Evolutionary conservation across 1,139 yeast genomes (phyloP).

Genomic region (Yamadazyma songkhlaensis): DNA sequence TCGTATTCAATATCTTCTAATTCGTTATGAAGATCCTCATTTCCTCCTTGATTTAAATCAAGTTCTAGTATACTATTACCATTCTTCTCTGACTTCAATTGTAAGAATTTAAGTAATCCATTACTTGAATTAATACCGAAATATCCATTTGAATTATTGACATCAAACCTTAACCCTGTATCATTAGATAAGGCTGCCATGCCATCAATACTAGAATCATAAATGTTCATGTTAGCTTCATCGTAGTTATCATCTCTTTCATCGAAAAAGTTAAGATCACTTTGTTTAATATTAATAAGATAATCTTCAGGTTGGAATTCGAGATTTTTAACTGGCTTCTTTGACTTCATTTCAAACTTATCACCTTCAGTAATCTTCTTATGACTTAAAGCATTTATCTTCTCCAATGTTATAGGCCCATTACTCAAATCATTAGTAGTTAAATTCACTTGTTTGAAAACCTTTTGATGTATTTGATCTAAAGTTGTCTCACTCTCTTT

Average conservation of each 20-base stretch:
- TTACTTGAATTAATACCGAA: constrained; percentile 64
- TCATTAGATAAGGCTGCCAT: constrained; percentile 46
- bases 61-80: constrained; percentile 19
- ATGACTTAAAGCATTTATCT: constrained; percentile 17
- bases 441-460: constrained; percentile 17
- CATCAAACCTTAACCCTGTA: constrained; percentile 28
- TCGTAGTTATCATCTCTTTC: constrained; percentile 17
- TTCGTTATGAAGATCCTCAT: constrained; percentile 4
- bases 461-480: constrained; percentile 9
- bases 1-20: constrained; percentile 13
- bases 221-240: constrained; percentile 12
- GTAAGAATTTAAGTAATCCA: constrained; percentile 30
- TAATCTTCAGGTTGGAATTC: constrained; percentile 22
- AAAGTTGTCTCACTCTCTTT: constrained; percentile 8
- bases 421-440: constrained; percentile 17
- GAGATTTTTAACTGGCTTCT: constrained; percentile 7
- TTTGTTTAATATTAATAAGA: constrained; percentile 18
- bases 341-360: neutral
- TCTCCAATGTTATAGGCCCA: constrained; percentile 17
- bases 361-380: constrained; percentile 12
- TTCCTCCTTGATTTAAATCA: constrained; percentile 10
- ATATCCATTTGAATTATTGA: constrained; percentile 52
- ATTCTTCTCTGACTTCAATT: constrained; percentile 18
- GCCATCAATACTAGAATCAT: constrained; percentile 38
- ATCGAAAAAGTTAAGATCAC: constrained; percentile 19